Conservation (phyloP, 768 basidiomycete genomes). For the Lentinula detonsa region DNA sequence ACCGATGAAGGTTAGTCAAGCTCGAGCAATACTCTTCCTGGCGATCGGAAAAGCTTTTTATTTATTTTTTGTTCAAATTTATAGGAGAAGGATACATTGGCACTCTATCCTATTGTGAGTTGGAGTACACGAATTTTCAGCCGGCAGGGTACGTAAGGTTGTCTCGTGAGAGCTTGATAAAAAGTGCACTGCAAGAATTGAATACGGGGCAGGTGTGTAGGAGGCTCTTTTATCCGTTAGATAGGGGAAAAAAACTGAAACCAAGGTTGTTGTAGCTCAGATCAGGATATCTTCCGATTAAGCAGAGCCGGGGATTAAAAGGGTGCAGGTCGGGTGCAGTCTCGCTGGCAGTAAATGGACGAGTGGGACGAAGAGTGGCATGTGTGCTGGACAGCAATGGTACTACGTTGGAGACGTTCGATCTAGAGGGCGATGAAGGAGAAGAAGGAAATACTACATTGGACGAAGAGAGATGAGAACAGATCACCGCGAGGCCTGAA, state of each 20-base stretch:
- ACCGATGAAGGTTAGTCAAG: constrained; percentile 40
- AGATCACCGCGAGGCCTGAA: constrained; percentile 20
- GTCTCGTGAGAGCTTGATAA: constrained; percentile 63
- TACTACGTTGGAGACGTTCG: constrained; percentile 62
- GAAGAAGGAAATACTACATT: constrained; percentile 30
- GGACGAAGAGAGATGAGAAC: constrained; percentile 22
- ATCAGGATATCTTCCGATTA: constrained; percentile 44
- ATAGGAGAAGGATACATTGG: constrained; percentile 54
- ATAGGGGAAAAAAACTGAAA: constrained; percentile 11
- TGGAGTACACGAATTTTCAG: constrained; percentile 52
- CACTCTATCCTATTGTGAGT: constrained; percentile 54
- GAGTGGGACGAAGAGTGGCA: constrained; percentile 65
- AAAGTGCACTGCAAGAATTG: constrained; percentile 47
- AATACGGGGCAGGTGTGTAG: constrained; percentile 53
- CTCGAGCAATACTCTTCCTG: constrained; percentile 25
- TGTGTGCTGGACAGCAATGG: constrained; percentile 68
- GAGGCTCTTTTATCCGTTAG: constrained; percentile 12
- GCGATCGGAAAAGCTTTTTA: not conserved
- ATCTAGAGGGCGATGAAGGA: constrained; percentile 69
- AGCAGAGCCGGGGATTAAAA: constrained; percentile 48
- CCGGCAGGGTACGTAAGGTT: constrained; percentile 41
- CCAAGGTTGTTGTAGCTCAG: constrained; percentile 39
- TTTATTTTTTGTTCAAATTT: not conserved
- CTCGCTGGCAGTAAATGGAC: constrained; percentile 68
- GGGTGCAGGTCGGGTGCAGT: constrained; percentile 47